phyloP scores from a whole-genome alignment of 345 rosid species.

The Eucalyptus regnans region DNA sequence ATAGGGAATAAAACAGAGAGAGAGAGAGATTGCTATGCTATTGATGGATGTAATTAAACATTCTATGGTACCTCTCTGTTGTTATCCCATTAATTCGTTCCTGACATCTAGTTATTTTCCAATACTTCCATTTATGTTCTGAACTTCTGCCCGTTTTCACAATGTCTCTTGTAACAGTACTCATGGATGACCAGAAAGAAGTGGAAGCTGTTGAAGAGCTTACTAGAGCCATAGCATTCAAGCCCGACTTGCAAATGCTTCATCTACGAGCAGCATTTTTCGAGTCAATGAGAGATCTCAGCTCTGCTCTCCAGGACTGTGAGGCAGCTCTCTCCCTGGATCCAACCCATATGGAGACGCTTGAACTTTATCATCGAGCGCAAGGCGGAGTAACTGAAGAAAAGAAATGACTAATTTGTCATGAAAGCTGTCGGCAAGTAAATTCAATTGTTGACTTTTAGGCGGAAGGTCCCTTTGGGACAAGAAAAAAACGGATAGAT shows the following conservation, averaged over 20 bases:
- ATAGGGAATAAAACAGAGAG: neutral
- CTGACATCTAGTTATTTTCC: neutral
- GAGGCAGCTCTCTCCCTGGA: slow-evolving; percentile 93
- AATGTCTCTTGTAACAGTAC: slow-evolving; percentile 24
- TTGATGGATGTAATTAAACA: neutral
- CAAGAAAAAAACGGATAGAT: neutral
- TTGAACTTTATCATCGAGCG: slow-evolving; percentile 61
- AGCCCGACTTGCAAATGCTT: slow-evolving; percentile 80
- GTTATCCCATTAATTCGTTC: neutral
- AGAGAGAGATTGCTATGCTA: neutral
- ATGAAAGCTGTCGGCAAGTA: neutral
- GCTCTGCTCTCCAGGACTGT: slow-evolving; percentile 61
- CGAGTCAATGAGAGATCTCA: slow-evolving; percentile 63
- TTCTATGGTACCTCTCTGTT: neutral
- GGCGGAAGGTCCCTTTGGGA: neutral
- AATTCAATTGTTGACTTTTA: neutral
- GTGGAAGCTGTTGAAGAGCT: slow-evolving; percentile 81
- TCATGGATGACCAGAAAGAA: slow-evolving; percentile 92
- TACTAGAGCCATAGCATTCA: slow-evolving; percentile 76
- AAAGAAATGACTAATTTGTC: slow-evolving; percentile 7
- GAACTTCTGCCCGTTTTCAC: neutral
- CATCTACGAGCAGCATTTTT: slow-evolving; percentile 94
- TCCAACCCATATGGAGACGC: slow-evolving; percentile 62
- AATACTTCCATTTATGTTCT: neutral
- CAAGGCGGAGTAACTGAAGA: slow-evolving; percentile 23